phyloP scores from a whole-genome alignment of 1,139 yeast genomes.

The Nakaseomyces delphensis region DNA sequence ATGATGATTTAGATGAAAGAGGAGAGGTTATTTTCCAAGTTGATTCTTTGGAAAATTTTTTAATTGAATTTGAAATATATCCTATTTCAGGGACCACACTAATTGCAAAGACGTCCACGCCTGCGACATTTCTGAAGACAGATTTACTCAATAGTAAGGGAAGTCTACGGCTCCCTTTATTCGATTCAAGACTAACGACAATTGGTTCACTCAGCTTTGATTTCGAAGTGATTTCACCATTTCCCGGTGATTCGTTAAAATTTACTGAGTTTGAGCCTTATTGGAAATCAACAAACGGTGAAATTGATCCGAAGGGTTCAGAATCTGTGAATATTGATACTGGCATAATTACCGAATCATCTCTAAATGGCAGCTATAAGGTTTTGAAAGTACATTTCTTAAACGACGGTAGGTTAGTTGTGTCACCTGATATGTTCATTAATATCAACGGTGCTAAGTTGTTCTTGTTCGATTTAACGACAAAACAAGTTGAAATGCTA shows the following conservation, averaged over 20 bases:
- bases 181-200: constrained; percentile 71
- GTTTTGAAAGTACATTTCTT: constrained; percentile 63
- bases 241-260: constrained; percentile 71
- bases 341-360: constrained; percentile 77
- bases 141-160: constrained; percentile 30
- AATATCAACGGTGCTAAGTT: constrained; percentile 45
- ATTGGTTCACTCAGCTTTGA: constrained; percentile 74
- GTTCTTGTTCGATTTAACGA: constrained; percentile 40
- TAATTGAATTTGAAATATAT: constrained; percentile 82
- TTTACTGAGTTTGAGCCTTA: constrained; percentile 91
- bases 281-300: constrained; percentile 61
- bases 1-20: constrained; percentile 32
- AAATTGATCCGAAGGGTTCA: constrained; percentile 12
- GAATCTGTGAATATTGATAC: constrained; percentile 13
- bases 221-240: constrained; percentile 85
- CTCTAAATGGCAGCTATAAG: constrained; percentile 73
- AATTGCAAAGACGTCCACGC: constrained; percentile 80
- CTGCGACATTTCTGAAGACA: constrained; percentile 45
- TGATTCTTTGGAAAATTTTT: constrained; percentile 66
- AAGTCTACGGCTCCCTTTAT: constrained; percentile 57
- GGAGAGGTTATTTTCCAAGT: constrained; percentile 80
- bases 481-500: constrained; percentile 26
- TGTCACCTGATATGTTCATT: constrained; percentile 63
- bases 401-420: constrained; percentile 79
- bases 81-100: constrained; percentile 92